Base-by-base conservation (phyloP, 805 yeast species). In the Ogataea sp. region DNA sequence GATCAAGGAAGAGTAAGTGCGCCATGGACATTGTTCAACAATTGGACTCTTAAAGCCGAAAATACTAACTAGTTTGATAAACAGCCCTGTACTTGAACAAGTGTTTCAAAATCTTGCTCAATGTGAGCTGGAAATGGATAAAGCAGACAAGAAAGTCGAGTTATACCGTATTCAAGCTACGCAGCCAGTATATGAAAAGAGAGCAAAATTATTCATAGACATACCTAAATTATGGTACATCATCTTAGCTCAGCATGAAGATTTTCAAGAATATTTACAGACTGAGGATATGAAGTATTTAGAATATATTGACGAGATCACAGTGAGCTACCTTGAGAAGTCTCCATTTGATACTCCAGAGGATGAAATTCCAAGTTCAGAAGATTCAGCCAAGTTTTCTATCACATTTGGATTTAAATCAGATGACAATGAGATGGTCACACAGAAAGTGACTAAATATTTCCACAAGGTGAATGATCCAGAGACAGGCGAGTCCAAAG, bases 221-320 rank as follows among this genome's bases (percentile, higher is more conserved):
- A 73, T 88, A 32, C 87, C 89, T 1, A 74, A 75, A 46, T 88
- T 90, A 58, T 90, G 97, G 97, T 81, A 83, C 51, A 73, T 82
- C 39, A 95, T 84, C 0, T 61, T 90, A 10, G 87, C 89, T 2
- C 86, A 84, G 53, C 83, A 83, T 51, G 82, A 83, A 38, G 96
- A 85, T 47, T 83, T 90, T 54, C 81, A 84, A 14, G 95, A 88
- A 45, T 86, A 75, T 56, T 65, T 89, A 16, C 70, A 78, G 24
- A 76, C 81, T 2, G 84, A 82, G 29, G 97, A 89, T 59, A 76
- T 80, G 62, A 80, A 80, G 55, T 82, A 73, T 49, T 56, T 88
- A 36, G 96, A 88, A 51, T 58, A 60, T 36, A 71, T 89, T 41
- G 64, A 61, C 26, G 83, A 84, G 44, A 64, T 90, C 7, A 69